A percentile compares a stretch with the other conserved stretches of the same genome.
phyloP scores from a whole-genome alignment of 768 basidiomycete genomes.

The Hygrophorus pudorinus region DNA sequence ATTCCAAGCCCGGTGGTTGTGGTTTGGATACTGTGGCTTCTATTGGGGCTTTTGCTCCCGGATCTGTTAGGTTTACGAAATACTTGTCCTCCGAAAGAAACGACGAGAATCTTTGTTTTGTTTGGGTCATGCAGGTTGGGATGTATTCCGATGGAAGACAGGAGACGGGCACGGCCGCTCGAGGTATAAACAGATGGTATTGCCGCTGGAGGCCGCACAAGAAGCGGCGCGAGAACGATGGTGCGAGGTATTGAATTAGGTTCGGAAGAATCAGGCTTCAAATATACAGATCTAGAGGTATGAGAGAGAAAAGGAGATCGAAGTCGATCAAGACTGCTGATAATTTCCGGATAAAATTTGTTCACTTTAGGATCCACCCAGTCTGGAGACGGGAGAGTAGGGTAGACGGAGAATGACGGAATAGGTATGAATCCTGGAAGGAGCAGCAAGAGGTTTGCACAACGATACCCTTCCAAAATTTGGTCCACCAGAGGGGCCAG shows the following conservation, averaged over 20 bases:
- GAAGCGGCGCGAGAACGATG: slow-evolving; percentile 48
- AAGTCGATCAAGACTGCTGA: slow-evolving; percentile 27
- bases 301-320: slow-evolving; percentile 24
- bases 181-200: slow-evolving; percentile 37
- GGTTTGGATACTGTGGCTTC: slow-evolving; percentile 1
- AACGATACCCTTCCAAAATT: slow-evolving; percentile 54
- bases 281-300: slow-evolving; percentile 23
- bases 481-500: slow-evolving; percentile 56
- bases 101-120: slow-evolving; percentile 53
- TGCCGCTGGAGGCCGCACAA: slow-evolving; percentile 49
- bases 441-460: slow-evolving; percentile 59
- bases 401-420: slow-evolving; percentile 51
- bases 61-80: slow-evolving; percentile 33
- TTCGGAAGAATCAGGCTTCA: slow-evolving; percentile 13
- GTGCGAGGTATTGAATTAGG: slow-evolving; percentile 20
- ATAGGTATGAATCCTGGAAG: slow-evolving; percentile 71
- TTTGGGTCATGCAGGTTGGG: slow-evolving; percentile 26
- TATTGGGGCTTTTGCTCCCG: slow-evolving; percentile 20
- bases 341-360: slow-evolving; percentile 35
- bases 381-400: slow-evolving; percentile 45
- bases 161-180: slow-evolving; percentile 42
- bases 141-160: slow-evolving; percentile 52
- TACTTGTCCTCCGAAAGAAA: slow-evolving; percentile 75
- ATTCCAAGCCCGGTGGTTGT: not conserved
- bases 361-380: slow-evolving; percentile 51